phyloP scores from a whole-genome alignment of 2,329 filamentous ascomycete genomes.

The Aureobasidium leucospermi region DNA sequence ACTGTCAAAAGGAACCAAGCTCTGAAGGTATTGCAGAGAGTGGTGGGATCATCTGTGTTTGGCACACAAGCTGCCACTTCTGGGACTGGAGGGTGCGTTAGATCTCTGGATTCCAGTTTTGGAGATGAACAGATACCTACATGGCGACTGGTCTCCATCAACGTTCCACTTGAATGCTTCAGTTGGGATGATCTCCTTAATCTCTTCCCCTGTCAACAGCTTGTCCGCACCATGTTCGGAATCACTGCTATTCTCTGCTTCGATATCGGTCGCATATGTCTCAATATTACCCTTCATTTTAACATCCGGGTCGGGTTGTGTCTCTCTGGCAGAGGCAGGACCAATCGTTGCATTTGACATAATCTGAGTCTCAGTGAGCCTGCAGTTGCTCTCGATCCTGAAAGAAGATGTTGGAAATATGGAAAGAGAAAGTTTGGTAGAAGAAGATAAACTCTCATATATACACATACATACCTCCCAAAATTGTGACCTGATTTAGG shows the following conservation, averaged over 20 bases:
- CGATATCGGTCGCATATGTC: not conserved
- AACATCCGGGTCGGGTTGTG: not conserved
- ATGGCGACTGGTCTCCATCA: not conserved
- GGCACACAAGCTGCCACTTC: not conserved
- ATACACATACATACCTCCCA: too few relatives aligned
- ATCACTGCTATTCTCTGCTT: not conserved
- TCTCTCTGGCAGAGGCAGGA: not conserved
- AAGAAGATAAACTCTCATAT: too few relatives aligned
- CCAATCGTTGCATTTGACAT: not conserved
- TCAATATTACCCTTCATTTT: not conserved
- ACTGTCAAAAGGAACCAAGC: constrained; percentile 26
- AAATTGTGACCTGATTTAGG: not conserved
- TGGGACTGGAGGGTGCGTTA: not conserved
- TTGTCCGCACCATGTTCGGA: not conserved
- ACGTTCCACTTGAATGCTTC: not conserved
- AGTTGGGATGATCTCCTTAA: not conserved
- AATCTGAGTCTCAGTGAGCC: not conserved
- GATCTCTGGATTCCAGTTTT: not conserved
- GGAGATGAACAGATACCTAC: not conserved
- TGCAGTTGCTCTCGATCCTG: too few relatives aligned
- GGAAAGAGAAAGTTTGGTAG: too few relatives aligned
- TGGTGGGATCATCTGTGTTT: not conserved
- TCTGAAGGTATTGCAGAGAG: constrained; percentile 17
- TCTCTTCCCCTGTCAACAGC: not conserved
- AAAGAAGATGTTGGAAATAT: too few relatives aligned